Base-by-base conservation (phyloP, 2,329 filamentous ascomycete genomes). In the Sarocladiaceae sp. region DNA sequence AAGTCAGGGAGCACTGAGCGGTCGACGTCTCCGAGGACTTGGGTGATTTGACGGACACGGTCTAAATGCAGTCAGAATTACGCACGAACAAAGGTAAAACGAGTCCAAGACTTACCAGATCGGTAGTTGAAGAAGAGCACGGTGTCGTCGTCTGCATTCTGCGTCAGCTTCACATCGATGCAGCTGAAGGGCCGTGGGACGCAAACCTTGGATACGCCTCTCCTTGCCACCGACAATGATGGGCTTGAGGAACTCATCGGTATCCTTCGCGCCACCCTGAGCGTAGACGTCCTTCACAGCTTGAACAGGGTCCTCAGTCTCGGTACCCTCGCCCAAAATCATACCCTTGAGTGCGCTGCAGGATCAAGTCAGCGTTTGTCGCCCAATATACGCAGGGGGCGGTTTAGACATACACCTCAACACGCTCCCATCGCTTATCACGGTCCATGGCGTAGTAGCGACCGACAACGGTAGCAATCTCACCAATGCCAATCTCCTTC, bases 71-170 rank as follows among this genome's bases (percentile, higher is more conserved):
- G 13, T 33, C 34, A 46, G 35, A 12, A 23, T 33, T 11, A 29
- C 39, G 19, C 16, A 9, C 19, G 21, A 4, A 21, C 3, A 18
- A 20, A 21, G 11, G 13, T 5, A 15, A 15, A 6, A 23, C 7
- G 32, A 21, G 42, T 7, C 16, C 15, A 27, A n/a, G 6, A 41
- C 39, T 16, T 40, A 47, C 45, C 48, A 47, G 93, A 97, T 60
- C 93, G 88, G 78, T 98, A 98, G 82, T 98, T 98, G 86, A 98
- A 98, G 81, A 97, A 97, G 80, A 97, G 97, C 58, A 97, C 78
- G 44, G 88, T 91, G 62, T 98, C 93, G 54, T 85, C 77, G 61
- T 97, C 89, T 89, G 52, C 11, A 16, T 20, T 6, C 9, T 6
- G 23, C 12, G 19, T 31, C 4, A 45, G 19, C 9, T 24, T n/a